Percentiles rank a stretch among this genome's conserved stretches.
These are phyloP conservation scores for Zasmidium angulare DNA, from an alignment of 2,329 filamentous ascomycete genomes.

Conservation along the genomic window DNA sequence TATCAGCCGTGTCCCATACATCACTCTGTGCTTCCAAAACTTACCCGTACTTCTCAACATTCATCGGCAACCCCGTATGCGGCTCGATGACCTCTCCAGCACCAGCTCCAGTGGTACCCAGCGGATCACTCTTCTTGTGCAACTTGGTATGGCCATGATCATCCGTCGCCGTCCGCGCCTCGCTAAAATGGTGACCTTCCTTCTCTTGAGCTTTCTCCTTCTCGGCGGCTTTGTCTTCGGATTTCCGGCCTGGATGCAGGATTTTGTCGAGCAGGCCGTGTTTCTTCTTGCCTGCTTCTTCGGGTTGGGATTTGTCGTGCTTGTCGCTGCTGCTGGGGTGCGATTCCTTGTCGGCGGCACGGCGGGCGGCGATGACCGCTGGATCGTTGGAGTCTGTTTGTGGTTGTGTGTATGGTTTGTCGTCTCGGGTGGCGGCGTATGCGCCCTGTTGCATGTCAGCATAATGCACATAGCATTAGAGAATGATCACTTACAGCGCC, in stretches of 20 bases:
- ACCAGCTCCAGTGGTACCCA: no score
- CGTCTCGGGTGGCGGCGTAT: not conserved
- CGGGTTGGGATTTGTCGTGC: not conserved
- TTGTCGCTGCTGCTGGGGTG: not conserved
- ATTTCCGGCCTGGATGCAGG: constrained; percentile 24
- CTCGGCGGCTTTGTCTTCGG: constrained; percentile 2
- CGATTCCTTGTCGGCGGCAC: constrained; percentile 11
- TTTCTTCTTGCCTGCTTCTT: constrained; percentile 29
- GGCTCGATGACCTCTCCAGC: constrained; percentile 37
- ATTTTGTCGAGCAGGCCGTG: constrained; percentile 29
- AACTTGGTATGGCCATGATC: constrained; percentile 7
- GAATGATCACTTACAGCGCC: not conserved
- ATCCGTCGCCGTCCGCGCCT: not conserved
- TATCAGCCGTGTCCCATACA: constrained; percentile 37
- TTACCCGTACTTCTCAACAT: constrained; percentile 42
- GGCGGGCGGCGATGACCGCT: not conserved
- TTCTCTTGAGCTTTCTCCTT: not conserved
- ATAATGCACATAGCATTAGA: not conserved
- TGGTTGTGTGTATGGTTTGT: not conserved
- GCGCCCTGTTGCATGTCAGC: not conserved
- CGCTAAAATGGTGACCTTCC: not conserved
- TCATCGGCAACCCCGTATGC: constrained; percentile 43
- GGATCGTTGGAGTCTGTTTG: not conserved
- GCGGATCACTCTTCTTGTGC: no score
- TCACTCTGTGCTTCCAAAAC: no score